Base-by-base conservation (phyloP, 2,329 filamentous ascomycete genomes). In the Colletotrichum incanum region DNA sequence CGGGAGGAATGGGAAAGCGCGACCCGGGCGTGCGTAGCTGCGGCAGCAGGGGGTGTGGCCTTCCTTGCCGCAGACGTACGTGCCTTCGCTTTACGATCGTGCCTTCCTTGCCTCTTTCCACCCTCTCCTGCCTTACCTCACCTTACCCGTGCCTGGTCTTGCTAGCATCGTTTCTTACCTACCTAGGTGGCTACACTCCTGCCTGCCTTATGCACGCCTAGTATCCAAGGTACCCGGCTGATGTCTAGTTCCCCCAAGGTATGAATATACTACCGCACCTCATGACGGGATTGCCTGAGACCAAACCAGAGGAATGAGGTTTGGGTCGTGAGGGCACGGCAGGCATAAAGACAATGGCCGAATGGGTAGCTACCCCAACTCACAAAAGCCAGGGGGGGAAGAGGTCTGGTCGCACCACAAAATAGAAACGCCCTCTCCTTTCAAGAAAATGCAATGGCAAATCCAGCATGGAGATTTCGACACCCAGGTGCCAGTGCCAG, bases 1-100 rank as follows among this genome's bases (percentile, higher is more conserved):
- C 59, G 52, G 55, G 67, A 67, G 63, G 67, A 71, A 71, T 71
- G 67, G 67, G 47, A 49, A 67, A 47, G 47, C 63, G 63, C 55
- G 45, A 70, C 54, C 34, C 52, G n/a, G 61, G 61, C 67, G 54
- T 70, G 54, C 43, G 49, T 34, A 59, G 67, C 43, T 64, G 59
- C 60, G 66, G 61, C 60, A 67, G 56, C 52, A 39, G 65, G 43
- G 31, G n/a, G 34, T 39, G 20, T n/a, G 37, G 12, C 31, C 37
- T 45, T 12, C 49, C 49, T 43, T 52, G 47, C 37, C 26, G 37
- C 41, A 16, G 58, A 45, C 43, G 39, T 49, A 39, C 20, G 20
- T 63, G 23, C 49, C 37, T 43, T 14, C 16, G 16, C 31, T 64
- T 58, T 34, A 37, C 47, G 45, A 60, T 67, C 45, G 55, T 28